phyloP scores from a whole-genome alignment of 1,284 basidiomycete species.

The Sporisorium reilianum region DNA sequence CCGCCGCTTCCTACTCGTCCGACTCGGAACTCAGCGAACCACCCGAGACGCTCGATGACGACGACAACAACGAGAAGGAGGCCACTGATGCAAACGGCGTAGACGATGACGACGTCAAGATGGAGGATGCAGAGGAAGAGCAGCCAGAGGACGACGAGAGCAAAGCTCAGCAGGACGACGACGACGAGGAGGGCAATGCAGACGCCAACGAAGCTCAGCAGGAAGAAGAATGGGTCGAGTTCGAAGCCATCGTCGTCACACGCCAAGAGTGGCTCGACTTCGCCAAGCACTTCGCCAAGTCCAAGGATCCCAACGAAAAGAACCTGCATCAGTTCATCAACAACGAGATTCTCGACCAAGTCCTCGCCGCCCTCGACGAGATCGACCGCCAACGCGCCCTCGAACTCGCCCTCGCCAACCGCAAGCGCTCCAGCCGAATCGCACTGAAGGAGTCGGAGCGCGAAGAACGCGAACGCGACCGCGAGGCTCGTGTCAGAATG shows the following conservation, averaged over 20 bases:
- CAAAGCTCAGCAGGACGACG: constrained; percentile 40
- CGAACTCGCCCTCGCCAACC: constrained; percentile 76
- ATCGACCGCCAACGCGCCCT: constrained; percentile 74
- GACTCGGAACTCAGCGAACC: constrained; percentile 65
- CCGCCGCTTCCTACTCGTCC: constrained; percentile 27
- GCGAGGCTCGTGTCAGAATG: constrained; percentile 69
- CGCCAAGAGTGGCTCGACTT: constrained; percentile 76
- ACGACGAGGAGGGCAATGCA: constrained; percentile 55
- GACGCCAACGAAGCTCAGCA: constrained; percentile 39
- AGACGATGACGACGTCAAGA: constrained; percentile 18
- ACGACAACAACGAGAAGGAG: constrained; percentile 6
- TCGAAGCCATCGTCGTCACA: constrained; percentile 79
- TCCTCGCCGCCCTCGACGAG: constrained; percentile 73
- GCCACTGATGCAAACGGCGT: constrained; percentile 6
- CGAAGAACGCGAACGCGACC: constrained; percentile 72
- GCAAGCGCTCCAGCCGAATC: constrained; percentile 86
- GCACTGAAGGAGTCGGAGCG: constrained; percentile 75
- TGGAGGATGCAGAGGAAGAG: constrained; percentile 30
- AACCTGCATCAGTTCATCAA: constrained; percentile 78
- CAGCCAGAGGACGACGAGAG: constrained; percentile 13
- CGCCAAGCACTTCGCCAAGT: constrained; percentile 78
- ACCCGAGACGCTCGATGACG: constrained; percentile 41
- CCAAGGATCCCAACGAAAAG: constrained; percentile 82
- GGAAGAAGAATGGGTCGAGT: constrained; percentile 67
- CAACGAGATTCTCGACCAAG: constrained; percentile 77